phyloP scores from a whole-genome alignment of 306 rosid genomes.

The Quercus gilva region DNA sequence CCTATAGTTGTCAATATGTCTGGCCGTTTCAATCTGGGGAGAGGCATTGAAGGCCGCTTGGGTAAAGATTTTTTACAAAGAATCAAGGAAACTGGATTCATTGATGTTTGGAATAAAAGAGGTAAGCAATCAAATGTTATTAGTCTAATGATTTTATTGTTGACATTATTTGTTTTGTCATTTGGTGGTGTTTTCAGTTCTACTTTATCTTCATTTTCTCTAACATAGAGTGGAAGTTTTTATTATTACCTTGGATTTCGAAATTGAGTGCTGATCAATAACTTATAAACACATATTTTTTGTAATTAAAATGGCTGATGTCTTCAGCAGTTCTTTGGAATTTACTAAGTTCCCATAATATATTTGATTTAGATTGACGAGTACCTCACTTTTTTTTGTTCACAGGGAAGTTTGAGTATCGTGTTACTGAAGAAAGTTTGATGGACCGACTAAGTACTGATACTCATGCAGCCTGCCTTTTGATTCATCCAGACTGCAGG shows the following conservation, averaged over 20 bases:
- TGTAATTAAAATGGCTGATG: background rate
- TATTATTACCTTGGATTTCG: constrained; percentile 4
- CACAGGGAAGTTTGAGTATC: constrained; percentile 58
- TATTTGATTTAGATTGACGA: constrained; percentile 9
- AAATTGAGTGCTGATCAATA: background rate
- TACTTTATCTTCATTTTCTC: background rate
- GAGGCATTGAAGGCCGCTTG: constrained; percentile 85
- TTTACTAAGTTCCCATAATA: background rate
- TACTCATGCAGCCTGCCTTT: constrained; percentile 53
- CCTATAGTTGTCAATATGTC: constrained; percentile 66
- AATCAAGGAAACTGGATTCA: constrained; percentile 73
- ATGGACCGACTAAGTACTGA: constrained; percentile 73
- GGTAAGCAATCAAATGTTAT: constrained; percentile 45
- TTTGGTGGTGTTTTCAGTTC: constrained; percentile 8
- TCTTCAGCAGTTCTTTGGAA: background rate
- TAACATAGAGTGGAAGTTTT: constrained; percentile 2
- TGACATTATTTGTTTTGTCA: background rate
- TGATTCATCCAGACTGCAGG: constrained; percentile 69
- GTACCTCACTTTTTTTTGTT: background rate
- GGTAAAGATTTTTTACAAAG: constrained; percentile 66
- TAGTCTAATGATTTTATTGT: background rate
- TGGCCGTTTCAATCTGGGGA: constrained; percentile 76
- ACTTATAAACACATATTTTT: background rate
- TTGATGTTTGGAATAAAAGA: constrained; percentile 72
- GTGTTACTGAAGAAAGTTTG: constrained; percentile 81